A percentile compares a stretch with the other conserved stretches of the same genome.
Evolutionary conservation across 257 asterid genomes (phyloP).

Genomic region (Solanum stenotomum): DNA sequence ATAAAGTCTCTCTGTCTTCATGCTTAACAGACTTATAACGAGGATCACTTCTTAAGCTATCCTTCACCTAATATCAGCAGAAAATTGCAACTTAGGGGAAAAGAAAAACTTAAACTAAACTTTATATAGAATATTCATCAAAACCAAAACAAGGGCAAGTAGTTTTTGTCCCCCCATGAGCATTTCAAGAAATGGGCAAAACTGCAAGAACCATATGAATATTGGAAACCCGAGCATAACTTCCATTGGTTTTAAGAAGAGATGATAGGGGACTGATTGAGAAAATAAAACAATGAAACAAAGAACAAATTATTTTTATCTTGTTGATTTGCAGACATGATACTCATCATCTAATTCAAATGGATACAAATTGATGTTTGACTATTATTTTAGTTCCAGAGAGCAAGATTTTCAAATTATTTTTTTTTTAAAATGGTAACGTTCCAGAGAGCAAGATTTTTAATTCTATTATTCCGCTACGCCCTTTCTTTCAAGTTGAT

Average conservation of each 20-base stretch:
- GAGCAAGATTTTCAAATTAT: not conserved
- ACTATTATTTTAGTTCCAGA: not conserved
- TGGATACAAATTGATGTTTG: not conserved
- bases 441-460: not conserved
- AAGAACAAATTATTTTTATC: not conserved
- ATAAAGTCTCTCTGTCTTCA: constrained; percentile 76
- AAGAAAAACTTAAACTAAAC: not conserved
- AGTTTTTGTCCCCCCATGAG: not conserved
- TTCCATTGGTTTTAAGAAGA: not conserved
- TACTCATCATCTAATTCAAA: not conserved
- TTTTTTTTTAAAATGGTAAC: not conserved
- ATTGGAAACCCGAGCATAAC: not conserved
- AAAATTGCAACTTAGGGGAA: constrained; percentile 8
- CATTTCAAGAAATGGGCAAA: not conserved
- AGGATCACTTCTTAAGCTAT: constrained; percentile 68
- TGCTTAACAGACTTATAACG: constrained; percentile 81
- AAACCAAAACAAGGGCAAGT: not conserved
- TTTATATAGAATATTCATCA: not conserved
- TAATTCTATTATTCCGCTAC: not conserved
- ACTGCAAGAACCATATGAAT: not conserved
- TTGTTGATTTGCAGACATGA: not conserved
- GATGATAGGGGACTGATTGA: not conserved
- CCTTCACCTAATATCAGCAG: constrained; percentile 65
- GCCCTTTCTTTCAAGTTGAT: not conserved
- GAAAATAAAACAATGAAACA: not conserved